Evolutionary conservation across 2,329 filamentous ascomycete genomes (phyloP).

Genomic region (Curvularia hawaiiensis): DNA sequence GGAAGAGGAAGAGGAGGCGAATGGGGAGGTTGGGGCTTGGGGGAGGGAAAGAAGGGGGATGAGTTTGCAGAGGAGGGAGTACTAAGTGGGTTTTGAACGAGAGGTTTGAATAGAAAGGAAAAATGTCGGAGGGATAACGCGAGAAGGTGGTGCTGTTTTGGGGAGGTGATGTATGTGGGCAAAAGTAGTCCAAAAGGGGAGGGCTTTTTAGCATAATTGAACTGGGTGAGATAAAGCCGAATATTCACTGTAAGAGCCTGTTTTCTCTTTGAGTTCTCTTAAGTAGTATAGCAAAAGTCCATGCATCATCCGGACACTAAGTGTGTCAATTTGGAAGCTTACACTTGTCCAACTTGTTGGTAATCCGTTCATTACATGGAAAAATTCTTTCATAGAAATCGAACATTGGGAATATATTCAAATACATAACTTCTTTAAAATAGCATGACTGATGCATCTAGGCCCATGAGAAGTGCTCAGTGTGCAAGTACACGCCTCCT

Average conservation of each 20-base stretch:
- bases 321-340: background rate
- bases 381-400: background rate
- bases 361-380: background rate
- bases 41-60: conserved; percentile 17
- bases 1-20: background rate
- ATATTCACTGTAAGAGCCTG: too few species aligned
- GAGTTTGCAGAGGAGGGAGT: conserved; percentile 13
- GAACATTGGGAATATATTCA: background rate
- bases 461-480: conserved; percentile 51
- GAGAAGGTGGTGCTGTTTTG: too few species aligned
- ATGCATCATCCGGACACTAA: background rate
- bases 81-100: background rate
- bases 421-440: background rate
- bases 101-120: too few species aligned
- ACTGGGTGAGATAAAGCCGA: too few species aligned
- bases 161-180: too few species aligned
- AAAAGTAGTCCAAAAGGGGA: too few species aligned
- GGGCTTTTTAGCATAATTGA: too few species aligned
- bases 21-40: conserved; percentile 19
- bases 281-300: background rate
- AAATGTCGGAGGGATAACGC: too few species aligned
- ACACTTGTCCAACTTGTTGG: background rate
- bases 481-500: conserved; percentile 53
- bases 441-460: background rate
- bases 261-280: background rate